A percentile compares a stretch with the other conserved stretches of the same genome.
These are phyloP conservation scores for Penicillium olsonii DNA, from an alignment of 2,329 filamentous ascomycete species.

Conservation along the genomic window DNA sequence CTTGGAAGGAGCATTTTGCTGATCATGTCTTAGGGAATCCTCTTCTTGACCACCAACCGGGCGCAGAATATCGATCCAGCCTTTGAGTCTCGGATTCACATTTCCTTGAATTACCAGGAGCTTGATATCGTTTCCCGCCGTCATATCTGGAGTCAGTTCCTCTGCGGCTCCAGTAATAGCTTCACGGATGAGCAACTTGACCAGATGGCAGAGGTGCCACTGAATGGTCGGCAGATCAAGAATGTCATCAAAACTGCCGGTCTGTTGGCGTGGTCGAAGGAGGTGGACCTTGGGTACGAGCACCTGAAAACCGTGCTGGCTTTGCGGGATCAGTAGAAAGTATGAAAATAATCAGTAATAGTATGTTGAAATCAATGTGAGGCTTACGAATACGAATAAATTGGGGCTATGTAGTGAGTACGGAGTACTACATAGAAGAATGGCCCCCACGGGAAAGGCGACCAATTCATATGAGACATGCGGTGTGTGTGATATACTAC, in stretches of 20 bases:
- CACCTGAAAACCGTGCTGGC: conserved; percentile 23
- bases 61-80: conserved; percentile 53
- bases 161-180: conserved; percentile 24
- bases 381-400: background rate
- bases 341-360: too few species aligned
- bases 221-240: conserved; percentile 47
- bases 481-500: too few species aligned
- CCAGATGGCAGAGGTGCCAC: conserved; percentile 20
- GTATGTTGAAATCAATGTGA: too few species aligned
- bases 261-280: conserved; percentile 36
- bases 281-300: conserved; percentile 18
- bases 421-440: background rate
- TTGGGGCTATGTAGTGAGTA: background rate
- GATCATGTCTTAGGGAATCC: conserved; percentile 48
- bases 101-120: conserved; percentile 41
- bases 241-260: conserved; percentile 48
- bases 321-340: background rate
- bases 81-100: conserved; percentile 50
- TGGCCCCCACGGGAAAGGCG: too few species aligned
- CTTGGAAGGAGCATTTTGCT: too few species aligned
- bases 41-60: conserved; percentile 56
- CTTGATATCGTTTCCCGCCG: conserved; percentile 38
- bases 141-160: conserved; percentile 50
- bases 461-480: too few species aligned
- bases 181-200: conserved; percentile 28